Percentiles rank a stretch among this genome's conserved stretches.
Conservation (phyloP, 805 yeast species). For the Wickerhamomyces rabaulensis region DNA sequence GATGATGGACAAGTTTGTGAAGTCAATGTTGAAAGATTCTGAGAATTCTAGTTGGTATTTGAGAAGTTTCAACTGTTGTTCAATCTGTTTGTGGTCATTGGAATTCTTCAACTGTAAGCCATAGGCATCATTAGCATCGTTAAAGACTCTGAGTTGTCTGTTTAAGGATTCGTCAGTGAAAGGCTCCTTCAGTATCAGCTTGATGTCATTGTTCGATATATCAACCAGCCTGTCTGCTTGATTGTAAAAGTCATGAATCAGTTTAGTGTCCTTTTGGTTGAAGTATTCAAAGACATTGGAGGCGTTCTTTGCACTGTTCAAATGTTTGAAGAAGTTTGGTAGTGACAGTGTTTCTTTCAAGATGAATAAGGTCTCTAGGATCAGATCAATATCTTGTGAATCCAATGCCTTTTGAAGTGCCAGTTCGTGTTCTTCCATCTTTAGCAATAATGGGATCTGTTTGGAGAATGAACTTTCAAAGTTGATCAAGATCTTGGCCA, state of each 20-base stretch:
- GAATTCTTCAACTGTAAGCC: constrained; percentile 29
- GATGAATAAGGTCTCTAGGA: constrained; percentile 49
- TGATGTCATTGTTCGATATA: constrained; percentile 37
- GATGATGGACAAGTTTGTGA: constrained; percentile 30
- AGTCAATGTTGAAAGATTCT: constrained; percentile 11
- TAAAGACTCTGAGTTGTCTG: constrained; percentile 20
- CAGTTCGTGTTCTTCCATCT: constrained; percentile 64
- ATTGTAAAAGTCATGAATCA: constrained; percentile 50
- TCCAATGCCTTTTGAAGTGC: constrained; percentile 63
- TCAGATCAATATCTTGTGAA: constrained; percentile 39
- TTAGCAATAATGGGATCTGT: constrained; percentile 59
- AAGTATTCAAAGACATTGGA: constrained; percentile 27
- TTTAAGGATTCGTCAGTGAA: constrained; percentile 17
- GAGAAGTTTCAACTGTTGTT: constrained; percentile 39
- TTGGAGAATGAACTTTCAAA: constrained; percentile 55
- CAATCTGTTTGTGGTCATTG: constrained; percentile 35
- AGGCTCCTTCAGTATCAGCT: constrained; percentile 2
- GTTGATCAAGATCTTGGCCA: constrained; percentile 64
- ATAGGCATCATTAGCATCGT: constrained; percentile 25
- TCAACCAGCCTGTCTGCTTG: constrained; percentile 58
- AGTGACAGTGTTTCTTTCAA: constrained; percentile 48
- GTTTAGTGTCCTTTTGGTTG: constrained; percentile 29
- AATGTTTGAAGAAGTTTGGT: constrained; percentile 64
- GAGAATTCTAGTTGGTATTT: constrained; percentile 41
- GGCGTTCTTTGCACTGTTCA: constrained; percentile 44